Base-by-base conservation (phyloP, 2,329 filamentous ascomycete species). In the Colletotrichum filicis region DNA sequence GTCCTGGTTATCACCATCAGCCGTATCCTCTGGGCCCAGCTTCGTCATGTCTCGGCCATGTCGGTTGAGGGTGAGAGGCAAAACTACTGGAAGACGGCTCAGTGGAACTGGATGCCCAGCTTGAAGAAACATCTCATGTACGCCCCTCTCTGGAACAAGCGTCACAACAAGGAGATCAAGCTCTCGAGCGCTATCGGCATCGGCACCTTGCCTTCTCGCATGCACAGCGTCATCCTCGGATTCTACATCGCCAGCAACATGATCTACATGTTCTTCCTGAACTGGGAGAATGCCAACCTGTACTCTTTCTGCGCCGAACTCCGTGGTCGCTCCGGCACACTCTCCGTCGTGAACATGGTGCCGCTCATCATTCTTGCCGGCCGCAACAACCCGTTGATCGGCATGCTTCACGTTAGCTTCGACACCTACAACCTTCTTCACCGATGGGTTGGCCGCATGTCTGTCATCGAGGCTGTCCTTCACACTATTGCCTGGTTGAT, bases 321-420 rank as follows among this genome's bases (percentile, higher is more conserved):
- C 56, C 92, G 97, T 78, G 95, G 95, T 49, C 91, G 97, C 71
- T 93, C 94, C 7, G 97, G 97, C 67, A 75, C 92, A 9, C 88
- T 99, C 75, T 92, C 95, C 5, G 87, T 95, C 12, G 89, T 97
- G 78, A 99, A 98, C 84, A 94, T 98, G 90, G 91, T 99, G 37
- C 95, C 97, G 5, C 91, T 98, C 35, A 89, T 98, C 78, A 90
- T 98, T 75, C 90, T 98, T 70, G 95, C 95, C 14, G 92, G 95
- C 46, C 93, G 97, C 80, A 98, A 98, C 86, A 99, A 98, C 84
- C 94, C 95, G 9, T 87, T 98, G 61, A 98, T 98, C 79, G 82
- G 87, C 4, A 82, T 97, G 42, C 88, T 98, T 70, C 91, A 93
- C 77, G 93, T 98, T 81, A 96, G 94, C 82, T 99, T 98, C 84